Base-by-base conservation (phyloP, 1,284 basidiomycete species). In the Xanthoconium separans region DNA sequence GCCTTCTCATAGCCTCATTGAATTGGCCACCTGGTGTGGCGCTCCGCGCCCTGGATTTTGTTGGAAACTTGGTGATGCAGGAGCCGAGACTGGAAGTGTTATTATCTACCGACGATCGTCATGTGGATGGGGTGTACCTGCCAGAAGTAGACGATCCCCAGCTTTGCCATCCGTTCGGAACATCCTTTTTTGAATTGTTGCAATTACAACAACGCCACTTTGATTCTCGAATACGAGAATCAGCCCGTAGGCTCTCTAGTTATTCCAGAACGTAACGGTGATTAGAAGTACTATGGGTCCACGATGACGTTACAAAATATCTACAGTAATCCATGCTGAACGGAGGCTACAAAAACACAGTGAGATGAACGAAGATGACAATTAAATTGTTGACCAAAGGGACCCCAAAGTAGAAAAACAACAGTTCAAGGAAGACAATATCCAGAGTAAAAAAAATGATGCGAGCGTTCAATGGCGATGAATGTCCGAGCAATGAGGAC, bases 61-160 rank as follows among this genome's bases (percentile, higher is more conserved):
- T 95, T 8, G 75, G 76, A 41, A 77, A 76, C 47, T 75, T 98
- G 57, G 73, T 96, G 48, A 82, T 79, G 48, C 87, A 86, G 63
- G 91, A 98, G 62, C 76, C 86, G 16, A 87, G 85, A 70, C 78
- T 98, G 13, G 91, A 92, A 68, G 89, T 86, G 34, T 76, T 98
- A 59, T 75, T 99, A 36, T 85, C 88, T 54, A 92, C 91, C 1
- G 91, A 94, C 64, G 96, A 98, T 70, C 78, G 92, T 56, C 83
- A 83, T 43, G 81, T 80, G 52, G 87, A 93, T 69, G 94, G 93
- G 8, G 76, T 89, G 39, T 95, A 94, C 70, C 83, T 87, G 39
- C 82, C 87, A 2, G 88, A 89, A 55, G 75, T 93, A 44, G 89
- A 94, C 62, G 93, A 97, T 73, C 93, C 93, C 43, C 89, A 95